A percentile compares a stretch with the other conserved stretches of the same genome.
These are phyloP conservation scores for Sphagnum magellanicum DNA, from an alignment of 228 moss, liverwort and hornwort species.

Conservation along the genomic window DNA sequence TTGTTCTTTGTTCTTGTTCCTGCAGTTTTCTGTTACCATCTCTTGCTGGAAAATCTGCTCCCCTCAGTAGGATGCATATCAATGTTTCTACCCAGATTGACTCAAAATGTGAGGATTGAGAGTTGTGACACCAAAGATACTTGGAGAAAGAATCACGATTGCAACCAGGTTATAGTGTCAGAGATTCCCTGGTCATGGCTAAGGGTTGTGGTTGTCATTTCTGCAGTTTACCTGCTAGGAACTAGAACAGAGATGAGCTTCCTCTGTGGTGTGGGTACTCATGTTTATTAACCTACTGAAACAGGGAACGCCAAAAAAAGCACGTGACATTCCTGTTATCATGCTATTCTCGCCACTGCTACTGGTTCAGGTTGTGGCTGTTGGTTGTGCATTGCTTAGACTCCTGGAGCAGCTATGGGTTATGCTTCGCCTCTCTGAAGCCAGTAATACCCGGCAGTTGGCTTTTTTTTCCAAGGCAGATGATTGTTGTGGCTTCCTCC, in stretches of 20 bases:
- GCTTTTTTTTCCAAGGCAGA: conserved; percentile 26
- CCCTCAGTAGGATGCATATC: no score
- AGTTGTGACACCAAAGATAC: no score
- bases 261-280: neutral
- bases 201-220: neutral
- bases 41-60: no score
- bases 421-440: conserved; percentile 33
- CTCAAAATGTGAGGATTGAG: no score
- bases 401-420: conserved; percentile 38
- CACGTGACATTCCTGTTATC: conserved; percentile 26
- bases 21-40: no score
- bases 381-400: conserved; percentile 26
- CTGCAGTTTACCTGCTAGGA: neutral
- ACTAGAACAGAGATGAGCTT: neutral
- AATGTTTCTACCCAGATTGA: no score
- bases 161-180: no score
- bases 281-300: neutral
- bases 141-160: no score
- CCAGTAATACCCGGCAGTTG: conserved; percentile 22
- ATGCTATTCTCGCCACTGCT: conserved; percentile 42
- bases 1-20: neutral
- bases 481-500: conserved; percentile 54
- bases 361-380: conserved; percentile 36
- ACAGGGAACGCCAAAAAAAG: conserved; percentile 45
- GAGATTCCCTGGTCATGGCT: no score